Conservation (phyloP, 2,329 filamentous ascomycete species). For the Botrytis squamosa region DNA sequence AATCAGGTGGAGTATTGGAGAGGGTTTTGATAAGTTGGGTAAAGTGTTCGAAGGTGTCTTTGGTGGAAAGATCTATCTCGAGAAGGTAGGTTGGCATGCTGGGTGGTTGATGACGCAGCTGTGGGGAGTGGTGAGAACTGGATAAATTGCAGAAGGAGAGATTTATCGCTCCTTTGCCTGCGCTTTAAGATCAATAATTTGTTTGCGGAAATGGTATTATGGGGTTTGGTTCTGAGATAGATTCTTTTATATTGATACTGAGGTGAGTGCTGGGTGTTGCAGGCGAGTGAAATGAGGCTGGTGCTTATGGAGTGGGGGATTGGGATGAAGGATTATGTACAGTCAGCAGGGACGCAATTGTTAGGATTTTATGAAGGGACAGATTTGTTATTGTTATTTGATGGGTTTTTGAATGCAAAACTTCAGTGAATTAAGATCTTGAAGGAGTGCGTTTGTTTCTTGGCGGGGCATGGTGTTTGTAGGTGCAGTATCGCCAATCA, state of each 20-base stretch:
- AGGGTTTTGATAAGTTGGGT: neutral
- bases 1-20: neutral
- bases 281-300: neutral
- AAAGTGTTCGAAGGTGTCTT: neutral
- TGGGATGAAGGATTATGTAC: neutral
- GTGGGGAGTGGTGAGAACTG: neutral
- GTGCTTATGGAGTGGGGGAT: neutral
- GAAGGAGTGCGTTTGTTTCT: neutral
- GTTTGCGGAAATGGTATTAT: neutral
- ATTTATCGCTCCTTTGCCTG: neutral
- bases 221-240: neutral
- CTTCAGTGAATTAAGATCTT: neutral
- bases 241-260: neutral
- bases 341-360: neutral
- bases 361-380: neutral
- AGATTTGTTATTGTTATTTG: neutral
- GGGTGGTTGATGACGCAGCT: neutral
- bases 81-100: neutral
- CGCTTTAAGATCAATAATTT: neutral
- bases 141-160: rapidly evolving
- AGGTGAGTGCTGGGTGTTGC: neutral
- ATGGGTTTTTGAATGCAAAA: neutral
- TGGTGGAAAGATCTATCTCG: neutral
- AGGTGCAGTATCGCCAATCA: neutral
- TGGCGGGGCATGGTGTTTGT: neutral